Conservation (phyloP, 2,329 filamentous ascomycete species). For the Talaromyces islandicus region DNA sequence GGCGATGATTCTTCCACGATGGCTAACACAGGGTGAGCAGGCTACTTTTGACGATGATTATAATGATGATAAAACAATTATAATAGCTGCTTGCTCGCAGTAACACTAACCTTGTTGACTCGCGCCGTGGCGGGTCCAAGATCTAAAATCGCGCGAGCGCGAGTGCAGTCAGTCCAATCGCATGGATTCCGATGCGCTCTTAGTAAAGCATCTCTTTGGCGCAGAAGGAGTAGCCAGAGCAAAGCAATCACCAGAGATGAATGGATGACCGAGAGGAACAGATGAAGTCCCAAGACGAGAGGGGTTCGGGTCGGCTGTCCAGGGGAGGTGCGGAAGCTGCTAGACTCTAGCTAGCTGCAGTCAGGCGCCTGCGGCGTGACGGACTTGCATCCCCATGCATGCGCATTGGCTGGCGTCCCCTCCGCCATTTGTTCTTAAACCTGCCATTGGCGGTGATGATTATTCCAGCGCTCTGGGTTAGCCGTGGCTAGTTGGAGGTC, state of each 20-base stretch:
- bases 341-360: too few species aligned
- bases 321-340: not conserved
- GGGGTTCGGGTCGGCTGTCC: not conserved
- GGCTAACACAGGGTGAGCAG: not conserved
- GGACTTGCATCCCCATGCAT: not conserved
- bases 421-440: not conserved
- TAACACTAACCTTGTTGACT: not conserved
- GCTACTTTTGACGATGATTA: not conserved
- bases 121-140: not conserved
- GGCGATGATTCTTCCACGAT: not conserved
- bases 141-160: not conserved
- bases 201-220: not conserved
- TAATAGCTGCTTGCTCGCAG: not conserved
- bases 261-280: not conserved
- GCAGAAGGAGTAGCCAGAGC: not conserved
- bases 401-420: not conserved
- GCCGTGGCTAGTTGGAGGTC: not conserved
- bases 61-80: not conserved
- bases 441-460: not conserved
- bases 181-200: not conserved
- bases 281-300: not conserved
- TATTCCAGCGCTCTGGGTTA: conserved; percentile 10
- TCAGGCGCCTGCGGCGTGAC: conserved; percentile 11
- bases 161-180: not conserved
- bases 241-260: not conserved